Evolutionary conservation across 371 early-diverging fungal genomes (phyloP).

Genomic region (Mortierella sp.): DNA sequence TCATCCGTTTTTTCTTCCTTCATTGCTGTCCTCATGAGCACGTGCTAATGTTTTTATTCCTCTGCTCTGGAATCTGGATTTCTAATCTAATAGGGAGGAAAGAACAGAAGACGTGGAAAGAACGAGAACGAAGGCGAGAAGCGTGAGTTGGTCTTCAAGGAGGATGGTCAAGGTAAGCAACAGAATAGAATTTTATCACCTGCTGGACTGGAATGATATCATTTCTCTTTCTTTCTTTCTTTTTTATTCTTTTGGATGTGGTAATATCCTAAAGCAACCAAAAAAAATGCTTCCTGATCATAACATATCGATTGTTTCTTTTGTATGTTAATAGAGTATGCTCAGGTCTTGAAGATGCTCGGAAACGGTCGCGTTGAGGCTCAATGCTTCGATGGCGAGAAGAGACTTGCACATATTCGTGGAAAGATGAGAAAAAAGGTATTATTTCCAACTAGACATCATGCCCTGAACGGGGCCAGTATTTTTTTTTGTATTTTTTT

Average conservation of each 20-base stretch:
- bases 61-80: constrained; percentile 3
- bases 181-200: background rate
- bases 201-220: background rate
- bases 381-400: constrained; percentile 94
- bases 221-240: background rate
- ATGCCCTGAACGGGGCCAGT: background rate
- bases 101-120: constrained; percentile 97
- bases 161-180: constrained; percentile 89
- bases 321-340: constrained; percentile 82
- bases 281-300: background rate
- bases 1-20: background rate
- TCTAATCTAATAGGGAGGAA: constrained; percentile 85
- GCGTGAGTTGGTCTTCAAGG: constrained; percentile 95
- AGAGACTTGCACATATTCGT: constrained; percentile 96
- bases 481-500: constrained; percentile 11
- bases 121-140: constrained; percentile 95
- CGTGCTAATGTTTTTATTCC: background rate
- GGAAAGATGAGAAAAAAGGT: constrained; percentile 99
- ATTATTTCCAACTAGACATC: background rate
- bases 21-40: background rate
- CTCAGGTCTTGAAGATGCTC: constrained; percentile 94
- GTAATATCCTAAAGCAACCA: background rate
- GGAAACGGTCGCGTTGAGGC: constrained; percentile 98
- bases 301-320: background rate
- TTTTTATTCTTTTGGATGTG: background rate